These are phyloP conservation scores for Globisporangium nunn DNA, from an alignment of 352 stramenopile genomes.

Conservation along the genomic window DNA sequence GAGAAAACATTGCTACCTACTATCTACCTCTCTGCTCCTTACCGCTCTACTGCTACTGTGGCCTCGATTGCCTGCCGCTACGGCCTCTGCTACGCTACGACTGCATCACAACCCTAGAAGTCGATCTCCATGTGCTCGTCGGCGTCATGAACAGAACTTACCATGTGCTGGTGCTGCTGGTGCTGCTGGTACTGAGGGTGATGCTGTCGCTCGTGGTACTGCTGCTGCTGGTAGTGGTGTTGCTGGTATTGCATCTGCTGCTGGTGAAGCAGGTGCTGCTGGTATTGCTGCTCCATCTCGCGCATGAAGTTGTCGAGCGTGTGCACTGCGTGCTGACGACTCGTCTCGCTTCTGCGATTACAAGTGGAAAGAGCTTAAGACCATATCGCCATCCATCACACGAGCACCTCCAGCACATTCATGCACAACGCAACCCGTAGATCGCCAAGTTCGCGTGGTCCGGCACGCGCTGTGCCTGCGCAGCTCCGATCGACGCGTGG, in stretches of 20 bases:
- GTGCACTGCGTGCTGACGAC: constrained; percentile 46
- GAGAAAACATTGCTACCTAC: not conserved
- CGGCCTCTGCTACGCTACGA: not conserved
- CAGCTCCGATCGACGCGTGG: constrained; percentile 9
- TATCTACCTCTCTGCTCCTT: not conserved
- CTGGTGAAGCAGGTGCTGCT: constrained; percentile 15
- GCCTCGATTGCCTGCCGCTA: not conserved
- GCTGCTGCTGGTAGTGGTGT: constrained; percentile 16
- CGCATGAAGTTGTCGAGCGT: constrained; percentile 52
- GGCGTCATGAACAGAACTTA: constrained; percentile 6
- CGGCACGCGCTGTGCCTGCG: constrained; percentile 6
- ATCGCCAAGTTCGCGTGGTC: constrained; percentile 57
- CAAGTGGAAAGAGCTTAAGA: not conserved
- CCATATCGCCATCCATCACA: no score
- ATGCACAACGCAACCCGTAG: constrained; percentile 36
- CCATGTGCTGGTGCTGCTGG: constrained; percentile 3
- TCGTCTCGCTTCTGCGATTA: constrained; percentile 25
- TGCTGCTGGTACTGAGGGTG: constrained; percentile 14
- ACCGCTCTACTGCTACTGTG: no score
- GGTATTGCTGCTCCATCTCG: constrained; percentile 54
- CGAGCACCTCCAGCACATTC: no score
- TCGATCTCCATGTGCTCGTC: constrained; percentile 58
- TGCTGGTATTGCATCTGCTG: constrained; percentile 26
- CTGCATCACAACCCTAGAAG: constrained; percentile 13
- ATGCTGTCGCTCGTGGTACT: constrained; percentile 9